A percentile compares a stretch with the other conserved stretches of the same genome.
Evolutionary conservation across 768 basidiomycete genomes (phyloP).

Genomic region (Dentipellis sp.): DNA sequence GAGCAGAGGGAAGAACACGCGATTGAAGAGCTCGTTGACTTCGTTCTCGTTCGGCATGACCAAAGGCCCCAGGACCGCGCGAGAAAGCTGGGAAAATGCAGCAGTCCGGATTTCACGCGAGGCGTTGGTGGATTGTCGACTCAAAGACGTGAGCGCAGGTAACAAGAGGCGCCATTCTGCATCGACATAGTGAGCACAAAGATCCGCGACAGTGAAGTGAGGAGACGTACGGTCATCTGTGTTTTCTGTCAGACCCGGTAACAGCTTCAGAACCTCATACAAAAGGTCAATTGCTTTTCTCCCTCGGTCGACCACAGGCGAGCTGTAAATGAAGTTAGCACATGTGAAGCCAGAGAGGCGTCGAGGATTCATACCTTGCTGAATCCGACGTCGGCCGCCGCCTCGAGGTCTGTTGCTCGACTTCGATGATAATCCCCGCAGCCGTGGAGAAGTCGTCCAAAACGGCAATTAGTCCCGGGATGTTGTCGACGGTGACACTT

Average conservation of each 20-base stretch:
- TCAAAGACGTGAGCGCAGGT: slow-evolving; percentile 7
- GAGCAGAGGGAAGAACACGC: slow-evolving; percentile 77
- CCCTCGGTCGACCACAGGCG: slow-evolving; percentile 72
- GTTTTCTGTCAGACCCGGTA: slow-evolving; percentile 48
- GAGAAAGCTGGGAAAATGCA: slow-evolving; percentile 58
- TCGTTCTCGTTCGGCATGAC: slow-evolving; percentile 1
- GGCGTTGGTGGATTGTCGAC: slow-evolving; percentile 8
- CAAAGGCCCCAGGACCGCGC: slow-evolving; percentile 14
- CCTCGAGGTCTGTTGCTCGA: slow-evolving; percentile 41
- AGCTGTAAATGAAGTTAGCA: slow-evolving; percentile 31
- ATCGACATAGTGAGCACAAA: neutral
- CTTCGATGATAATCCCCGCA: slow-evolving; percentile 54
- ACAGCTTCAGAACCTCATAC: slow-evolving; percentile 58
- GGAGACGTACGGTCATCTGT: slow-evolving; percentile 30
- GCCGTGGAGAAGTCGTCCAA: slow-evolving; percentile 81
- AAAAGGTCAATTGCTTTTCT: slow-evolving; percentile 76
- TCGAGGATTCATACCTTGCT: slow-evolving; percentile 30
- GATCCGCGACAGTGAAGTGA: neutral
- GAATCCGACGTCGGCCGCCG: slow-evolving; percentile 39
- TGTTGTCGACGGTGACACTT: slow-evolving; percentile 68
- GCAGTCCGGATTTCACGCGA: slow-evolving; percentile 10
- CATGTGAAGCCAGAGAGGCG: slow-evolving; percentile 1
- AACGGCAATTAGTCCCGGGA: slow-evolving; percentile 66
- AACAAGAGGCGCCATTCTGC: slow-evolving; percentile 13
- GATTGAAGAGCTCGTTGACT: slow-evolving; percentile 33